Evolutionary conservation across 768 basidiomycete genomes (phyloP).

Genomic region (Gelatoporia subvermispora): DNA sequence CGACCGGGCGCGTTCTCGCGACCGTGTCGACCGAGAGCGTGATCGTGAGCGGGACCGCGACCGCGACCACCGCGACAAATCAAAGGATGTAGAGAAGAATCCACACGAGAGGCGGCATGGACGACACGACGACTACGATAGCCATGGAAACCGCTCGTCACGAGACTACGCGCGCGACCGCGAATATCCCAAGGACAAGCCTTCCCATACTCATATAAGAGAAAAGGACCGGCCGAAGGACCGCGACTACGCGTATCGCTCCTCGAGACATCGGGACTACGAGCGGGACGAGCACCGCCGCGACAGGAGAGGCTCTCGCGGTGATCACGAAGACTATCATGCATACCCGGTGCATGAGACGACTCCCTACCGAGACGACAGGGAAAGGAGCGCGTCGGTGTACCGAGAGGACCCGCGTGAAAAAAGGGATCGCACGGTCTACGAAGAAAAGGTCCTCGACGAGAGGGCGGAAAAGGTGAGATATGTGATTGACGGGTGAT

Average conservation of each 20-base stretch:
- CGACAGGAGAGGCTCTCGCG: constrained; percentile 34
- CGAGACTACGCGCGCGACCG: constrained; percentile 28
- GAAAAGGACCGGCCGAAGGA: constrained; percentile 30
- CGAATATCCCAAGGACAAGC: constrained; percentile 35
- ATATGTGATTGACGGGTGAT: constrained; percentile 3
- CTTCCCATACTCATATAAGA: constrained; percentile 25
- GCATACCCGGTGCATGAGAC: constrained; percentile 33
- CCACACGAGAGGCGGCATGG: constrained; percentile 35
- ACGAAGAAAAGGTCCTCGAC: constrained; percentile 45
- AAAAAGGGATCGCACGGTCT: constrained; percentile 28
- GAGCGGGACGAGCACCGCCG: constrained; percentile 49
- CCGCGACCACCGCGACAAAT: constrained; percentile 20
- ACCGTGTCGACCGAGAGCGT: constrained; percentile 29
- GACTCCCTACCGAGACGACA: constrained; percentile 28
- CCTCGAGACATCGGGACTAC: constrained; percentile 50
- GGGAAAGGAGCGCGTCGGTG: constrained; percentile 47
- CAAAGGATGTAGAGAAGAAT: constrained; percentile 24
- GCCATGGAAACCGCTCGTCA: constrained; percentile 35
- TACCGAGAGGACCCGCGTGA: constrained; percentile 27
- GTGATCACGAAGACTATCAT: constrained; percentile 28
- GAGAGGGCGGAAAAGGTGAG: constrained; percentile 67
- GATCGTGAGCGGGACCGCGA: constrained; percentile 29
- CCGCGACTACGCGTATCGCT: constrained; percentile 33
- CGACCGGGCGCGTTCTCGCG: constrained; percentile 28
- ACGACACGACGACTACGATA: constrained; percentile 43